Conservation (phyloP, 2,329 filamentous ascomycete species). For the Fusarium oxysporum region DNA sequence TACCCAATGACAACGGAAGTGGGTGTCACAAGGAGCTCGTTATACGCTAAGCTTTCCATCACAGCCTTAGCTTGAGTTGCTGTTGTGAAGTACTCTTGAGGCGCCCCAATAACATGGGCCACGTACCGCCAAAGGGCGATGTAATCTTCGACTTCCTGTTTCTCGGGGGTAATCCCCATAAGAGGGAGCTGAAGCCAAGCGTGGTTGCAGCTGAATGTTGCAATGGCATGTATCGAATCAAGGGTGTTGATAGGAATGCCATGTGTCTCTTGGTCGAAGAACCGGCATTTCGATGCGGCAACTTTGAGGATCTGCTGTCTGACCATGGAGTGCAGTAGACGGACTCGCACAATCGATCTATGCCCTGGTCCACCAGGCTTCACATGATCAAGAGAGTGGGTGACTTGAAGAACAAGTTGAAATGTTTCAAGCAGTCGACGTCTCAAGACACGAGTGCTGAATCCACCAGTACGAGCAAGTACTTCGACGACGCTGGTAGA, state of each 20-base stretch:
- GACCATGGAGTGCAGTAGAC: slow-evolving; percentile 74
- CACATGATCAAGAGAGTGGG: slow-evolving; percentile 66
- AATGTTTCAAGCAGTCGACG: slow-evolving; percentile 64
- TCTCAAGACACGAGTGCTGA: slow-evolving; percentile 69
- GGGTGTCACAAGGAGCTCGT: slow-evolving; percentile 50
- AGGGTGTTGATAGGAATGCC: slow-evolving; percentile 75
- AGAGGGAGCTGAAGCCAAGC: slow-evolving; percentile 72
- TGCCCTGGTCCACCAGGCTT: slow-evolving; percentile 72
- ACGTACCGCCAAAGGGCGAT: slow-evolving; percentile 65
- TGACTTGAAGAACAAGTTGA: slow-evolving; percentile 66
- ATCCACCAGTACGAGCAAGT: slow-evolving; percentile 73
- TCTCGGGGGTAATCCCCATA: slow-evolving; percentile 69
- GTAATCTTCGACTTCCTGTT: slow-evolving; percentile 71
- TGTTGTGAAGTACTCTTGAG: slow-evolving; percentile 42
- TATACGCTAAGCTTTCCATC: slow-evolving; percentile 50
- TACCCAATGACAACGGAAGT: slow-evolving; percentile 51
- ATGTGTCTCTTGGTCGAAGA: slow-evolving; percentile 68
- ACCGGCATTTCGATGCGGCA: slow-evolving; percentile 59
- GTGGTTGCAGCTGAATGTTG: slow-evolving; percentile 70
- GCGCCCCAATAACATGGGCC: slow-evolving; percentile 47
- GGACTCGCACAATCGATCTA: slow-evolving; percentile 70
- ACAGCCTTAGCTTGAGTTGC: slow-evolving; percentile 44
- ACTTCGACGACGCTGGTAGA: slow-evolving; percentile 72
- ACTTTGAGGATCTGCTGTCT: slow-evolving; percentile 71
- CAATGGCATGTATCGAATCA: slow-evolving; percentile 72